A percentile compares a stretch with the other conserved stretches of the same genome.
Conservation (phyloP, 305 asterid species). For the Lippia alba region DNA sequence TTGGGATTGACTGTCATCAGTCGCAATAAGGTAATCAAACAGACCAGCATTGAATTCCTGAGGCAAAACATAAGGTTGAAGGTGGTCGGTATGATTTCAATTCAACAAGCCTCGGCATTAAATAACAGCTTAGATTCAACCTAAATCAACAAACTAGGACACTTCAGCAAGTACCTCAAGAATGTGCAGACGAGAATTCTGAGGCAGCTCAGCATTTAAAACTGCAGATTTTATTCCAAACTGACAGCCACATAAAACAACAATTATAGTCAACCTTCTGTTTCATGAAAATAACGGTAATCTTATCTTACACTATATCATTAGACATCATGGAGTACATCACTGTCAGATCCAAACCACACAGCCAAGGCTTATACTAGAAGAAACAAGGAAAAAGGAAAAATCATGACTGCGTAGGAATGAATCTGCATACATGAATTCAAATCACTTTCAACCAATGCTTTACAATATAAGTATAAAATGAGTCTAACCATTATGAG, state of each 20-base stretch:
- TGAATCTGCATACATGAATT: no score
- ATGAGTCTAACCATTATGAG: no score
- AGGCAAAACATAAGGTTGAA: conserved; percentile 11
- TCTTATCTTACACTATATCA: neutral
- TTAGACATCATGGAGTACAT: no score
- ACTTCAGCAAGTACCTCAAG: conserved; percentile 60
- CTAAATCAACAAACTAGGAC: conserved; percentile 21
- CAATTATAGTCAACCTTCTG: neutral
- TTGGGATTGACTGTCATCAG: conserved; percentile 65
- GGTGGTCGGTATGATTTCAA: neutral
- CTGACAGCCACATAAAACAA: conserved; percentile 50
- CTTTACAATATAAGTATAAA: no score
- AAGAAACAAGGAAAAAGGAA: no score
- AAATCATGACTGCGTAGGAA: no score
- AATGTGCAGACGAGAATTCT: conserved; percentile 92
- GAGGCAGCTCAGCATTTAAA: conserved; percentile 93
- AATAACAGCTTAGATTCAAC: conserved; percentile 5
- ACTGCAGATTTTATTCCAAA: conserved; percentile 94
- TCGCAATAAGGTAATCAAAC: conserved; percentile 87
- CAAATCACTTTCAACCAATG: no score
- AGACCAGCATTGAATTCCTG: conserved; percentile 96
- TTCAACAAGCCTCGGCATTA: conserved; percentile 6
- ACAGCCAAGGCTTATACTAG: no score
- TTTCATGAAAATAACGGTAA: no score
- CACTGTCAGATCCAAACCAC: no score